Percentiles rank a stretch among this genome's conserved stretches.
phyloP scores from a whole-genome alignment of 331 rosid species.

The Quercus tomentella region DNA sequence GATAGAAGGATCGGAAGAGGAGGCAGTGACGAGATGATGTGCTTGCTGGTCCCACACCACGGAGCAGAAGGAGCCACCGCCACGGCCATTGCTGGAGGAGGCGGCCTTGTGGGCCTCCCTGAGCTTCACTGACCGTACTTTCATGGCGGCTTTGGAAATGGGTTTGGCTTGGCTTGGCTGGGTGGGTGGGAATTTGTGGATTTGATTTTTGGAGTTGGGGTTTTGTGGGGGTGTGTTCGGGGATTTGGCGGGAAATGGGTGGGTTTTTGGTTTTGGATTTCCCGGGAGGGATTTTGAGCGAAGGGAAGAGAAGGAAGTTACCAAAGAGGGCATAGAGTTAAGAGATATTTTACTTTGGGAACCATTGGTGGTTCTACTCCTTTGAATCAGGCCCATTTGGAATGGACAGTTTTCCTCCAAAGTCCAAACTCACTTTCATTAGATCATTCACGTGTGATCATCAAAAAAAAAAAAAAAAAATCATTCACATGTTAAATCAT shows the following conservation, averaged over 20 bases:
- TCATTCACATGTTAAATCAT: too few species aligned
- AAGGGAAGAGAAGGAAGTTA: too few species aligned
- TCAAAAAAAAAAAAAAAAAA: too few species aligned
- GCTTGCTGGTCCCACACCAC: slow-evolving; percentile 84
- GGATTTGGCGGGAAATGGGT: slow-evolving; percentile 28
- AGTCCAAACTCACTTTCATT: too few species aligned
- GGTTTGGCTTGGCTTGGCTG: neutral
- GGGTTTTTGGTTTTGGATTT: neutral
- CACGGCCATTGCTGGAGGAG: slow-evolving; percentile 24
- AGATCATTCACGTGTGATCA: too few species aligned
- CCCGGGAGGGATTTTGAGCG: slow-evolving; percentile 27
- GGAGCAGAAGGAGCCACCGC: slow-evolving; percentile 66
- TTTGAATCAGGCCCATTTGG: too few species aligned
- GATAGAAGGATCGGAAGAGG: slow-evolving; percentile 60
- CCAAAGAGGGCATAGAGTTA: too few species aligned
- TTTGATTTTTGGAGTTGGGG: neutral
- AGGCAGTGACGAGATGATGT: slow-evolving; percentile 65
- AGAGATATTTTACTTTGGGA: too few species aligned
- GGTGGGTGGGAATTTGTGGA: neutral
- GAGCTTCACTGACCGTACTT: slow-evolving; percentile 76
- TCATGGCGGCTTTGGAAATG: slow-evolving; percentile 42
- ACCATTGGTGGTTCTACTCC: too few species aligned
- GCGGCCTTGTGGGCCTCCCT: slow-evolving; percentile 66
- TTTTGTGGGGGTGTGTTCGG: neutral
- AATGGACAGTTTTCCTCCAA: too few species aligned